Conservation (phyloP, 345 rosid species). For the Linum usitatissimum region DNA sequence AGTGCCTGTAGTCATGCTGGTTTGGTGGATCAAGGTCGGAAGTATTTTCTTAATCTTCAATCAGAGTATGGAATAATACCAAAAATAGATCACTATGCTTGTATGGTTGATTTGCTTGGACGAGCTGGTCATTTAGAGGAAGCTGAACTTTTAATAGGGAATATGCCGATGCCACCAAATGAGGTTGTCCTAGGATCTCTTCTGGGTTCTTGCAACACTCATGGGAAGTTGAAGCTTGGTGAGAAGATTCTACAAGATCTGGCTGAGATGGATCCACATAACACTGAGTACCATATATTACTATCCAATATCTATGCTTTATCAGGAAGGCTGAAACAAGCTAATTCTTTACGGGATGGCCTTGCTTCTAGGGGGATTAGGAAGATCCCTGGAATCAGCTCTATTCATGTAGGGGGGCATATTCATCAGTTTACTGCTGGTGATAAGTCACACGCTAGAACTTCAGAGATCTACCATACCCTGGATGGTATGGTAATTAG, state of each 20-base stretch:
- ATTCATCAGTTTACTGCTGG: slow-evolving; percentile 64
- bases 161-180: slow-evolving; percentile 68
- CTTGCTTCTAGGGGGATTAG: slow-evolving; percentile 41
- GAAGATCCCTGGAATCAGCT: slow-evolving; percentile 73
- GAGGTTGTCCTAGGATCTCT: slow-evolving; percentile 78
- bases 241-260: slow-evolving; percentile 40
- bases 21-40: slow-evolving; percentile 45
- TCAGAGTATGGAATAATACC: slow-evolving; percentile 38
- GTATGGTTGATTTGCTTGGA: slow-evolving; percentile 82
- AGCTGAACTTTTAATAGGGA: slow-evolving; percentile 42
- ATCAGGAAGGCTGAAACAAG: slow-evolving; percentile 39
- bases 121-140: slow-evolving; percentile 66
- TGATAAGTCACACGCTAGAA: slow-evolving; percentile 49
- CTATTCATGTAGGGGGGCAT: slow-evolving; percentile 38
- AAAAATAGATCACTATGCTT: slow-evolving; percentile 69
- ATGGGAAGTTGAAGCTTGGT: slow-evolving; percentile 47
- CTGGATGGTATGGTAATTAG: slow-evolving; percentile 52
- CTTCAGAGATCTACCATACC: slow-evolving; percentile 38
- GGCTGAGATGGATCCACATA: slow-evolving; percentile 39
- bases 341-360: slow-evolving; percentile 21
- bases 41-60: slow-evolving; percentile 33
- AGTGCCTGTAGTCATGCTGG: slow-evolving; percentile 81
- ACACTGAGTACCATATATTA: slow-evolving; percentile 55
- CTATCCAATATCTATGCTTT: slow-evolving; percentile 54
- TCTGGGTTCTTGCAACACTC: slow-evolving; percentile 57